phyloP scores from a whole-genome alignment of 345 rosid species.

The Gossypium arboreum region DNA sequence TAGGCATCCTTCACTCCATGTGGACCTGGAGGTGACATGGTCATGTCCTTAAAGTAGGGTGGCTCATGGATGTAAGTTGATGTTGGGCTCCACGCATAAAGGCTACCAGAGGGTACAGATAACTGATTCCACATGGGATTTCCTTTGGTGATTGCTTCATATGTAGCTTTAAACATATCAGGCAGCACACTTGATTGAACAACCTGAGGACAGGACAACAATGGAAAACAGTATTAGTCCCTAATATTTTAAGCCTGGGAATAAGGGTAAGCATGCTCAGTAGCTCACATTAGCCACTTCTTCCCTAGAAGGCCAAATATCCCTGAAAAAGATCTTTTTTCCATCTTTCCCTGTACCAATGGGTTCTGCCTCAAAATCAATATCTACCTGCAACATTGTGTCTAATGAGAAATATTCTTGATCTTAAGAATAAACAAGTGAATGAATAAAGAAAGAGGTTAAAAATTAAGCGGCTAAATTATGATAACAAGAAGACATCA shows the following conservation, averaged over 20 bases:
- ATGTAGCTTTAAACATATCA: conserved; percentile 88
- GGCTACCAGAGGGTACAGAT: conserved; percentile 56
- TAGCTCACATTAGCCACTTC: conserved; percentile 71
- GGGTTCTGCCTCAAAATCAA: conserved; percentile 71
- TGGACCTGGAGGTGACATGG: conserved; percentile 86
- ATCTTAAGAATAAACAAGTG: not conserved
- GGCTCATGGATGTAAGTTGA: conserved; percentile 94
- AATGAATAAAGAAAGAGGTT: not conserved
- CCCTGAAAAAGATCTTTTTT: conserved; percentile 59
- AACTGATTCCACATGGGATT: conserved; percentile 87
- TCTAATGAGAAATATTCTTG: not conserved
- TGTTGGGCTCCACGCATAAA: conserved; percentile 70
- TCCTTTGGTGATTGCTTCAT: conserved; percentile 77
- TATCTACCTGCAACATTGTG: conserved; percentile 50
- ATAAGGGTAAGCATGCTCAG: conserved; percentile 11
- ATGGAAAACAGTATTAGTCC: not conserved
- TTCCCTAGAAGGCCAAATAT: conserved; percentile 84
- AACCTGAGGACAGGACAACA: conserved; percentile 39
- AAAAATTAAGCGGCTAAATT: not conserved
- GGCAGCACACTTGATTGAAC: conserved; percentile 83
- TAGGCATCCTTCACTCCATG: conserved; percentile 78
- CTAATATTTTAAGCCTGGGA: not conserved
- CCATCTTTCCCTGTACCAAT: conserved; percentile 73
- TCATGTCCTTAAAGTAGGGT: conserved; percentile 87
- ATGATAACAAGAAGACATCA: not conserved